Conservation (phyloP, 805 yeast species). For the Lachancea dasiensis region DNA sequence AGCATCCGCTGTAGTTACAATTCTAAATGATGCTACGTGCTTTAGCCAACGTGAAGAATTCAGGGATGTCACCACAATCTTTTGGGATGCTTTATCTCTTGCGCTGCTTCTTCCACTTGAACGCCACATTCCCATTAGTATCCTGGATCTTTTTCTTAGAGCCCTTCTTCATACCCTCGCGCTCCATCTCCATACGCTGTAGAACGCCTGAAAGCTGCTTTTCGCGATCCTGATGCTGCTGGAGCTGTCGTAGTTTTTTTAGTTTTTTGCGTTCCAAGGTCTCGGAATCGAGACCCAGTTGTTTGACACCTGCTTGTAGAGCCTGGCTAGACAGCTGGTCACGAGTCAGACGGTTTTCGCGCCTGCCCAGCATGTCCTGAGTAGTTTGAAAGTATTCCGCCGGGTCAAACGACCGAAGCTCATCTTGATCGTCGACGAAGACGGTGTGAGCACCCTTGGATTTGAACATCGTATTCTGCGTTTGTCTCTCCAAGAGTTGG, state of each 20-base stretch:
- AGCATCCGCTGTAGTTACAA: no score
- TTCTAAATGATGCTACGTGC: no score
- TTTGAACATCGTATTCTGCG: constrained; percentile 42
- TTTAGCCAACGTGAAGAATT: no score
- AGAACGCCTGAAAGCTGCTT: constrained; percentile 62
- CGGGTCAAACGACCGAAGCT: constrained; percentile 54
- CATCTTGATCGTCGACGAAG: constrained; percentile 62
- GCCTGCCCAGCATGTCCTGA: constrained; percentile 48
- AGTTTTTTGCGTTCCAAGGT: constrained; percentile 48
- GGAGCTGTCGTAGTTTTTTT: constrained; percentile 52
- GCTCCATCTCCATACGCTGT: constrained; percentile 65
- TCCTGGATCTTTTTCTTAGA: constrained; percentile 69
- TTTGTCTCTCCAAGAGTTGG: constrained; percentile 50
- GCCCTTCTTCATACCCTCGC: constrained; percentile 88
- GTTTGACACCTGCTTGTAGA: constrained; percentile 4
- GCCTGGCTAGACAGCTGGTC: constrained; percentile 43
- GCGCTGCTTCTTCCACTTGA: constrained; percentile 81
- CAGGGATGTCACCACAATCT: not conserved
- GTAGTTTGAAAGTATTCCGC: constrained; percentile 68
- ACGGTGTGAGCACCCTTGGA: constrained; percentile 76
- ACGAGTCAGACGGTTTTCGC: constrained; percentile 65
- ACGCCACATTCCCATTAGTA: constrained; percentile 60
- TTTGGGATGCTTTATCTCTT: constrained; percentile 37
- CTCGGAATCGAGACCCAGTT: constrained; percentile 22
- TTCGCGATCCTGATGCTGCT: constrained; percentile 64